A percentile compares a stretch with the other conserved stretches of the same genome.
These are phyloP conservation scores for Ceratocystis eucalypticola DNA, from an alignment of 2,329 filamentous ascomycete genomes.

Conservation along the genomic window DNA sequence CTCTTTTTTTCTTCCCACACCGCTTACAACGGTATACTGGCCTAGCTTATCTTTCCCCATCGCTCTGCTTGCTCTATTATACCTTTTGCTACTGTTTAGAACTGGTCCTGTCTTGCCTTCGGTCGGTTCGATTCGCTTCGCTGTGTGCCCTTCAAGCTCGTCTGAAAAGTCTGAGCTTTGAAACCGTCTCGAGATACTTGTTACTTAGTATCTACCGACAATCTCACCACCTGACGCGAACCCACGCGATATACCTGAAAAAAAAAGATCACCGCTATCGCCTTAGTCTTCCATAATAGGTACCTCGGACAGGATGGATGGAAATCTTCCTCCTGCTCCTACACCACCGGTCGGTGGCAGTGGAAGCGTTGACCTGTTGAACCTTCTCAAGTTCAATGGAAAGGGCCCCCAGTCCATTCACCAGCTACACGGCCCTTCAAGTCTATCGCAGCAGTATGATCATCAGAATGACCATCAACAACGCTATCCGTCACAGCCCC, in stretches of 20 bases:
- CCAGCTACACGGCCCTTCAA: conserved; percentile 22
- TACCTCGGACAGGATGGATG: conserved; percentile 18
- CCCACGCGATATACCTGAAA: background rate
- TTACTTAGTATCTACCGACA: background rate
- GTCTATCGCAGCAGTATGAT: conserved; percentile 25
- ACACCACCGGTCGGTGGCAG: conserved; percentile 33
- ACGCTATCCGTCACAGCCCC: conserved; percentile 22
- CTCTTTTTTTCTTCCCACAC: background rate
- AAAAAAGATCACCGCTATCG: background rate
- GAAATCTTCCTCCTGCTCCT: conserved; percentile 37
- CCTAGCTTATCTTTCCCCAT: background rate
- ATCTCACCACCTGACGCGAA: conserved; percentile 13
- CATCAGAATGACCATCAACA: conserved; percentile 23
- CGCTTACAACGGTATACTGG: background rate
- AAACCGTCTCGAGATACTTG: conserved; percentile 18
- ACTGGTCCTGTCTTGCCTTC: conserved; percentile 3
- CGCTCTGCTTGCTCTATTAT: background rate
- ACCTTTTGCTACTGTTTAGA: background rate
- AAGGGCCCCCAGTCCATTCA: conserved; percentile 25
- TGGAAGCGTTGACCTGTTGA: conserved; percentile 37
- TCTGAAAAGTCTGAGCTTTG: conserved; percentile 21
- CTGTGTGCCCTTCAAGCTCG: conserved; percentile 16
- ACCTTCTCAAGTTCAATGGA: conserved; percentile 46
- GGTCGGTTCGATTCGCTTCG: conserved; percentile 9
- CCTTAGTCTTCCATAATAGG: background rate